These are phyloP conservation scores for Phytopythium cucurbitacearum DNA, from an alignment of 352 stramenopile genomes.

Conservation along the genomic window DNA sequence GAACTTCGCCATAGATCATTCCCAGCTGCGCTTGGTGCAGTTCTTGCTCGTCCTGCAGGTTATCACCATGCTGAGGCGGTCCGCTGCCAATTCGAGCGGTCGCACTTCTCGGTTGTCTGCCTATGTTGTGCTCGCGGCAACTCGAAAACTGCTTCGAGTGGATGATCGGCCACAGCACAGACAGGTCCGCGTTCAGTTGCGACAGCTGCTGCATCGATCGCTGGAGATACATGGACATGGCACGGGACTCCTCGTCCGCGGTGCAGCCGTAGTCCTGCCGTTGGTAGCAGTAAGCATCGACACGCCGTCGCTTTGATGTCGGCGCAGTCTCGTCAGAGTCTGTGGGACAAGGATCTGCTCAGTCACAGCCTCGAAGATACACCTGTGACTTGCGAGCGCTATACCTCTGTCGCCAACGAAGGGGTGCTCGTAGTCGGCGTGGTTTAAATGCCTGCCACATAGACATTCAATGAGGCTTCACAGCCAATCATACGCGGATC, in stretches of 20 bases:
- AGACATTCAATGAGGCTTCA: too few relatives aligned
- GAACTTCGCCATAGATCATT: slow-evolving; percentile 9
- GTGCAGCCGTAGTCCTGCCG: not conserved
- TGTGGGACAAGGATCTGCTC: too few relatives aligned
- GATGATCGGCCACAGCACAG: slow-evolving; percentile 9
- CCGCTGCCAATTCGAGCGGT: too few relatives aligned
- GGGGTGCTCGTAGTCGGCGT: too few relatives aligned
- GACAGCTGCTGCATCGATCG: slow-evolving; percentile 11
- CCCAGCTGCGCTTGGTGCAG: not conserved
- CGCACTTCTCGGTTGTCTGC: not conserved
- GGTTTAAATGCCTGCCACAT: too few relatives aligned
- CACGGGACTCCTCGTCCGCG: slow-evolving; percentile 4
- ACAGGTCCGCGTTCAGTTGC: slow-evolving; percentile 8
- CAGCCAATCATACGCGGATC: too few relatives aligned
- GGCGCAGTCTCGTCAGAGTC: not conserved
- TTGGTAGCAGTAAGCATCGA: not conserved
- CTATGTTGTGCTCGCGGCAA: not conserved
- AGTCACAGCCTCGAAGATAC: too few relatives aligned
- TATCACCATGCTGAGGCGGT: not conserved
- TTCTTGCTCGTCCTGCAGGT: not conserved
- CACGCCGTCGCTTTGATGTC: slow-evolving; percentile 1
- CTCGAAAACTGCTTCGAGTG: slow-evolving; percentile 5
- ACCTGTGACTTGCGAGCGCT: too few relatives aligned
- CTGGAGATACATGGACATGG: slow-evolving; percentile 11
- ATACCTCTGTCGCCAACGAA: too few relatives aligned